Evolutionary conservation across 495 filamentous ascomycete genomes (phyloP), one percentile per base, ranked within the genome.

Genomic region (Lasiosphaeria miniovina): DNA sequence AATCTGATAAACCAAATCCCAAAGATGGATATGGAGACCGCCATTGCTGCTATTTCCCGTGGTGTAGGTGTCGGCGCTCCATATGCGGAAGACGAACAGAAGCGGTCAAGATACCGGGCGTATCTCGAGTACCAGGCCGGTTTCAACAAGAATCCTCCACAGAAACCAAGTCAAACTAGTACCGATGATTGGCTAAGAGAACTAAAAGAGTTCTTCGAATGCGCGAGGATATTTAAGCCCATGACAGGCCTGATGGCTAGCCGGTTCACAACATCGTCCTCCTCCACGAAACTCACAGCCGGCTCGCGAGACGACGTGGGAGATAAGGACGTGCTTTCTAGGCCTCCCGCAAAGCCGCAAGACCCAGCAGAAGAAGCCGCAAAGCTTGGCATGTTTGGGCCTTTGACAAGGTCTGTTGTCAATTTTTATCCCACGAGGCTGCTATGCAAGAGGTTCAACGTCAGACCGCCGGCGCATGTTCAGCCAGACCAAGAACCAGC

Each of bases 371-470:
- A 91, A 60, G 85, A 90, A 62, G 94, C 94, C 5, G 94, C 94
- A n/a, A 88, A 82, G 60, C 70, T 96, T 64, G 91, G 91, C 33
- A 96, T 98, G 91, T 98, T 90, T 72, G 94, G 94, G 0, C 81
- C 85, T 2, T 81, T 97, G 84, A 98, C 94, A 3, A 77, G 94
- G 49, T 84, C 79, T 6, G 76, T 78, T 2, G 60, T 82, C n/a
- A 81, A 86, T 6, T 97, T 96, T 67, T 88, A 86, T 68, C 94
- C 95, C 11, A 85, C 88, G 8, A 79, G 91, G 53, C 72, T 98
- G 46, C 72, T 98, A 36, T 98, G 94, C 75, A 98, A 98, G 73
- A 80, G 94, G 17, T 96, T 98, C 65, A 90, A 90, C 64, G 86
- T 98, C 11, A 84, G 82, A 64, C 86, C 89, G 0, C 91, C 92